Conservation (phyloP, 78 protist genomes). For the Dictyostelium intermedium region DNA sequence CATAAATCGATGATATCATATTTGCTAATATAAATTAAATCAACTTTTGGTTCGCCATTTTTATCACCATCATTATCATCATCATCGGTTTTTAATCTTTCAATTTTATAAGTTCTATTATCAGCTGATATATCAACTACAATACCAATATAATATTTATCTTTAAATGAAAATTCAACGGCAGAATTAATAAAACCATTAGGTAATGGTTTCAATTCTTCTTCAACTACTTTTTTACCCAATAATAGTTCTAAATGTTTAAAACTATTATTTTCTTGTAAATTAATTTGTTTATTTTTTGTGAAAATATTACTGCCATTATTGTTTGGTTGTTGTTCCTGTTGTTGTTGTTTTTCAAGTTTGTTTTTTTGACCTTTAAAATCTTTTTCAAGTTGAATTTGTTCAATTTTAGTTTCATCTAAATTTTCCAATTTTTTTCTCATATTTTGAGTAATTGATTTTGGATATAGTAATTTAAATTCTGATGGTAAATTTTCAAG, state of each 20-base stretch:
- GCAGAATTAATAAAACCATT: neutral
- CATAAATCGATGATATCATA: neutral
- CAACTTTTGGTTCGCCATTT: neutral
- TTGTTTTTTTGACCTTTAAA: neutral
- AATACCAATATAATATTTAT: neutral
- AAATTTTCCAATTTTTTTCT: neutral
- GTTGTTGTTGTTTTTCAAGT: neutral
- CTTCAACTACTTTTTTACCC: neutral
- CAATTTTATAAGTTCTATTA: neutral
- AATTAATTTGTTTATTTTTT: neutral
- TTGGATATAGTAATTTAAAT: neutral
- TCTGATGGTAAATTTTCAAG: neutral
- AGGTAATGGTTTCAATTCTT: neutral
- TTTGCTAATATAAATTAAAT: neutral
- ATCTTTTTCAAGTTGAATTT: neutral
- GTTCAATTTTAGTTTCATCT: neutral
- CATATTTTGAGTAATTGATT: neutral
- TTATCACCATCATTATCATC: neutral
- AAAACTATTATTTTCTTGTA: neutral
- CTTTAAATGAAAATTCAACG: neutral
- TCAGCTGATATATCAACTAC: neutral
- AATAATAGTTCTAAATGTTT: neutral
- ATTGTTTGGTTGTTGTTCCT: too few relatives aligned
- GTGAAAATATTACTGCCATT: neutral
- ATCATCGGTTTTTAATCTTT: neutral